phyloP scores from a whole-genome alignment of 306 rosid genomes.

The Mimosa pudica region DNA sequence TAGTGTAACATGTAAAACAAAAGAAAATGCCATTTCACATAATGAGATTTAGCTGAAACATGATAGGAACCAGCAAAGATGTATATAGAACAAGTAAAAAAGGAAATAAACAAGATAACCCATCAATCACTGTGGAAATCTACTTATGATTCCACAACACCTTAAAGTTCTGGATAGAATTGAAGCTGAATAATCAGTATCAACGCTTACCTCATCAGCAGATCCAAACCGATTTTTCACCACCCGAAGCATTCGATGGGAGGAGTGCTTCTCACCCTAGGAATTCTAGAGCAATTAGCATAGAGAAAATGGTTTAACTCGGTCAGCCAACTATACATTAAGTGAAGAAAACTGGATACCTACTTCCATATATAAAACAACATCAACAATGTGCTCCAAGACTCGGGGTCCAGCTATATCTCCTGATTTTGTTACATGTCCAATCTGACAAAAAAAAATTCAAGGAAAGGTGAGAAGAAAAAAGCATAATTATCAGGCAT shows the following conservation, averaged over 20 bases:
- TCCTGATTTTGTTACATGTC: conserved; percentile 90
- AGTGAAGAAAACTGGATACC: conserved; percentile 55
- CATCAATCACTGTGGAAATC: background rate
- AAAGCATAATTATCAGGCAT: conserved; percentile 10
- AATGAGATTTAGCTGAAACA: background rate
- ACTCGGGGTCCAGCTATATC: conserved; percentile 95
- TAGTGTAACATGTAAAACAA: background rate
- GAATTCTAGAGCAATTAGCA: conserved; percentile 31
- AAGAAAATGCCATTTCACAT: background rate
- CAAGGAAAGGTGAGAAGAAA: background rate
- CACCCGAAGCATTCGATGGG: conserved; percentile 87
- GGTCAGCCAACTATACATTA: conserved; percentile 32
- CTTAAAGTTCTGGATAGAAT: background rate
- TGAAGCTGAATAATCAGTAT: conserved; percentile 8
- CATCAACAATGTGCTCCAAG: conserved; percentile 95
- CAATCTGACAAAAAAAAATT: conserved; percentile 61
- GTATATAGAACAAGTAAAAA: background rate
- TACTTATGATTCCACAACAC: background rate
- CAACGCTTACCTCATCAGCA: conserved; percentile 72
- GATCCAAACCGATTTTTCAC: conserved; percentile 97
- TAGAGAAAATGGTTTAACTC: conserved; percentile 27
- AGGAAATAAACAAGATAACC: background rate
- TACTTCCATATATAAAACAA: conserved; percentile 91
- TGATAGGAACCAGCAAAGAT: background rate
- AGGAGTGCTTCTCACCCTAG: conserved; percentile 88